phyloP scores from a whole-genome alignment of 1,139 yeast species.

The Maudiozyma humilis region DNA sequence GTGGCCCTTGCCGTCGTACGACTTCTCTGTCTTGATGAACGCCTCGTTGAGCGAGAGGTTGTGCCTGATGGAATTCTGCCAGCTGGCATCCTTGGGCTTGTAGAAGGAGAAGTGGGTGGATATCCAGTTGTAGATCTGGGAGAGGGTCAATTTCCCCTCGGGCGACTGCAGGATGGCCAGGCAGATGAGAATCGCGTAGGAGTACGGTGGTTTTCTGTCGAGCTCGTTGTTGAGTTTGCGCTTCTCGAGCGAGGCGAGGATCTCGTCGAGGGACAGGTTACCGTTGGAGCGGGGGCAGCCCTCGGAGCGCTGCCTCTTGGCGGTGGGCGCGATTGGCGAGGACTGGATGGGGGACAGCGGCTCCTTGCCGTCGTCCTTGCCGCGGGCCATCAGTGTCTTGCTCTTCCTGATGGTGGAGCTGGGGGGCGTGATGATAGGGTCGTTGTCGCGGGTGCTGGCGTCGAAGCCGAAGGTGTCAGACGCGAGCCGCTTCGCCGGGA shows the following conservation, averaged over 20 bases:
- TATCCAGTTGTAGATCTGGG: constrained; percentile 92
- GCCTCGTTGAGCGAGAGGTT: constrained; percentile 80
- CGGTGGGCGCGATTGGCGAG: constrained; percentile 32
- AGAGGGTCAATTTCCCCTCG: constrained; percentile 68
- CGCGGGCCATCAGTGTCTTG: background rate
- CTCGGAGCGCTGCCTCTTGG: constrained; percentile 18
- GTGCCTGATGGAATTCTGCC: constrained; percentile 90
- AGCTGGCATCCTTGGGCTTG: constrained; percentile 79
- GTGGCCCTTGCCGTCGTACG: constrained; percentile 94
- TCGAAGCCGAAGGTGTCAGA: constrained; percentile 6
- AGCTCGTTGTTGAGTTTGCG: constrained; percentile 26
- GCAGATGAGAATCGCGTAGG: constrained; percentile 90
- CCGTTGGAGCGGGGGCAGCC: constrained; percentile 17
- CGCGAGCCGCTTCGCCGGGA: constrained; percentile 5
- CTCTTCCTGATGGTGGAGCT: constrained; percentile 17
- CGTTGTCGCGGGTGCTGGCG: background rate
- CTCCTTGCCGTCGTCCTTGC: constrained; percentile 10
- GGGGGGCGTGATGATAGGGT: constrained; percentile 20
- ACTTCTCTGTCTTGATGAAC: constrained; percentile 81
- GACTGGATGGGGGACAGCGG: constrained; percentile 44
- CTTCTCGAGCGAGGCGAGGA: constrained; percentile 17
- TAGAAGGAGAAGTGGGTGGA: constrained; percentile 79
- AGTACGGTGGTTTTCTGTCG: constrained; percentile 71
- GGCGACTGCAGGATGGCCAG: constrained; percentile 87
- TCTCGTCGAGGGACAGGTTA: constrained; percentile 14